phyloP scores from a whole-genome alignment of 179 eudicot species.

The Beta lomatogona region DNA sequence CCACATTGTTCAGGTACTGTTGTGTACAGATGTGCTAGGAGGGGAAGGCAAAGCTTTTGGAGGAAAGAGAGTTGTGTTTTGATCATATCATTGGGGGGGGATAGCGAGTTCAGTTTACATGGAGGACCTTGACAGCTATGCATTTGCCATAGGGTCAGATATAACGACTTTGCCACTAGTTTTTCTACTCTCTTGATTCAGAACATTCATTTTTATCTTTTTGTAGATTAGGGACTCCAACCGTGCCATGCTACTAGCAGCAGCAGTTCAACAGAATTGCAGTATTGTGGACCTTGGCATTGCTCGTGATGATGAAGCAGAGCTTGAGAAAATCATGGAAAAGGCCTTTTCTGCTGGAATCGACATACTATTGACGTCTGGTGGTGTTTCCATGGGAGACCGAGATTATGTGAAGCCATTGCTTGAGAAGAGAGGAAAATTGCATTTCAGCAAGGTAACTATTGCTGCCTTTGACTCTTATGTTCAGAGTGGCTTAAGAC shows the following conservation, averaged over 20 bases:
- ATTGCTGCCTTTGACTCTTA: neutral
- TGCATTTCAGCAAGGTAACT: constrained; percentile 78
- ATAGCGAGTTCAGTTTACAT: constrained; percentile 5
- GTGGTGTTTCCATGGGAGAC: constrained; percentile 99
- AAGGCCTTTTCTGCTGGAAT: constrained; percentile 65
- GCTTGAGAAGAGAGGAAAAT: constrained; percentile 74
- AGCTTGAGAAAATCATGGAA: constrained; percentile 63
- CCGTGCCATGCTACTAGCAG: constrained; percentile 95
- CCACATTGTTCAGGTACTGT: neutral
- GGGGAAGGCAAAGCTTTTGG: no score
- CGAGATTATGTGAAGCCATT: constrained; percentile 91
- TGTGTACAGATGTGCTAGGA: neutral
- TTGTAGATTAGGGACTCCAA: constrained; percentile 95
- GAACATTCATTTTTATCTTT: neutral
- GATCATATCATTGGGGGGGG: neutral
- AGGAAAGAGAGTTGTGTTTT: neutral
- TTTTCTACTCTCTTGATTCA: constrained; percentile 5
- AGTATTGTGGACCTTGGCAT: constrained; percentile 88
- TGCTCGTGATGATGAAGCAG: constrained; percentile 70
- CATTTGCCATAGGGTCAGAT: neutral
- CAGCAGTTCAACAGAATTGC: constrained; percentile 68
- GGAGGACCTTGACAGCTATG: neutral
- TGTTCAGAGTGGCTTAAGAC: neutral
- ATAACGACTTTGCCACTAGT: constrained; percentile 1
- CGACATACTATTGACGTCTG: constrained; percentile 84